Conservation (phyloP, 2,329 filamentous ascomycete genomes). For the Chrysoporthe austroafricana region DNA sequence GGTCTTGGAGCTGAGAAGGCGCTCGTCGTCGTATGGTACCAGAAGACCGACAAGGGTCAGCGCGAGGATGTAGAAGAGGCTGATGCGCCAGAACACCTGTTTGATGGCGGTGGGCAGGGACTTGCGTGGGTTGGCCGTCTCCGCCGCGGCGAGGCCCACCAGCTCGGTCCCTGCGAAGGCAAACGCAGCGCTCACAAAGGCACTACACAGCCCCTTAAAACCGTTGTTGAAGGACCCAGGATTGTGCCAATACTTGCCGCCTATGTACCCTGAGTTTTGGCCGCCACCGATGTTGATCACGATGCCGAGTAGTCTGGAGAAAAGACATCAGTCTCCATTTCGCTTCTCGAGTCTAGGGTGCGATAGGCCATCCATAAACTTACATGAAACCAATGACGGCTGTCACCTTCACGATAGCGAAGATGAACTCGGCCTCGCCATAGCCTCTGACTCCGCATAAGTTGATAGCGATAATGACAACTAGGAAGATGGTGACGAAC, state of each 20-base stretch:
- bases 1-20: constrained; percentile 61
- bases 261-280: constrained; percentile 75
- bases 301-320: constrained; percentile 74
- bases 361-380: constrained; percentile 38
- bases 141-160: constrained; percentile 76
- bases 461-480: constrained; percentile 79
- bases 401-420: constrained; percentile 82
- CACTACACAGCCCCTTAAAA: constrained; percentile 80
- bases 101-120: constrained; percentile 86
- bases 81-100: constrained; percentile 94
- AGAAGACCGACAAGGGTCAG: constrained; percentile 81
- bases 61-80: constrained; percentile 85
- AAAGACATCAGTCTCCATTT: constrained; percentile 29
- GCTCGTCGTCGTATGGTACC: constrained; percentile 71
- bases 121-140: constrained; percentile 79
- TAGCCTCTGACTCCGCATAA: constrained; percentile 87
- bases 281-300: constrained; percentile 84
- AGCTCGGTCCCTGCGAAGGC: constrained; percentile 77
- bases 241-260: constrained; percentile 73
- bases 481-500: constrained; percentile 82
- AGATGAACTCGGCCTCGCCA: constrained; percentile 87
- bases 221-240: constrained; percentile 86
- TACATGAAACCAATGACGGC: constrained; percentile 89
- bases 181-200: constrained; percentile 78
- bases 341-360: no score